phyloP scores from a whole-genome alignment of 257 asterid species.

The Misopates orontium region DNA sequence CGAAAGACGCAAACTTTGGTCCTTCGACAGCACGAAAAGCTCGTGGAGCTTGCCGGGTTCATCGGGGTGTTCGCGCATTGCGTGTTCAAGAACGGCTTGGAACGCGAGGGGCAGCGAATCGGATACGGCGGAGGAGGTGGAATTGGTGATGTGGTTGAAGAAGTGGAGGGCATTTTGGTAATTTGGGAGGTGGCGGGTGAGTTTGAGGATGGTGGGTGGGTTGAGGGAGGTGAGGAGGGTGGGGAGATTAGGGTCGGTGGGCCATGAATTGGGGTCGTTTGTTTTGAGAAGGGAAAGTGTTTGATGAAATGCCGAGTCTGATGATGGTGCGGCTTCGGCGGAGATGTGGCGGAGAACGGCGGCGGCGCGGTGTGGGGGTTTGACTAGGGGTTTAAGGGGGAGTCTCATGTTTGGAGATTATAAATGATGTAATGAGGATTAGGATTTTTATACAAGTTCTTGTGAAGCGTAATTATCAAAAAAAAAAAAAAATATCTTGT shows the following conservation, averaged over 20 bases:
- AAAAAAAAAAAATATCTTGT: no score
- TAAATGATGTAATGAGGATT: no score
- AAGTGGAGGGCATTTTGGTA: conserved; percentile 55
- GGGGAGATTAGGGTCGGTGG: conserved; percentile 42
- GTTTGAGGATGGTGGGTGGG: conserved; percentile 50
- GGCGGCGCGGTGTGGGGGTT: conserved; percentile 32
- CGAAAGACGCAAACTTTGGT: conserved; percentile 43
- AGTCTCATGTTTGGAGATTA: conserved; percentile 33
- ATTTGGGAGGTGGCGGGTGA: conserved; percentile 67
- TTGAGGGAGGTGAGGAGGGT: conserved; percentile 50
- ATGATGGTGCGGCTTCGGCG: conserved; percentile 15
- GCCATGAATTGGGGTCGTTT: conserved; percentile 57
- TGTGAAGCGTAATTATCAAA: no score
- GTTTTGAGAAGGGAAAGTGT: conserved; percentile 48
- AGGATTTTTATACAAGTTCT: no score
- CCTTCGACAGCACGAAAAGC: conserved; percentile 46
- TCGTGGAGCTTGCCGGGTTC: conserved; percentile 41
- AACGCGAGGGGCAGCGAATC: conserved; percentile 51
- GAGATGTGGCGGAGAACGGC: conserved; percentile 17
- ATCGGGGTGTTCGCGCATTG: conserved; percentile 41
- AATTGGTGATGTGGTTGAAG: conserved; percentile 47
- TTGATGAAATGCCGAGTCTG: conserved; percentile 31
- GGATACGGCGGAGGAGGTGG: conserved; percentile 24
- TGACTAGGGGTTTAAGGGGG: conserved; percentile 28
- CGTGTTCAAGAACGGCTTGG: conserved; percentile 66